These are phyloP conservation scores for Stephanodiscus triporus DNA, from an alignment of 108 stramenopile genomes.

Conservation along the genomic window DNA sequence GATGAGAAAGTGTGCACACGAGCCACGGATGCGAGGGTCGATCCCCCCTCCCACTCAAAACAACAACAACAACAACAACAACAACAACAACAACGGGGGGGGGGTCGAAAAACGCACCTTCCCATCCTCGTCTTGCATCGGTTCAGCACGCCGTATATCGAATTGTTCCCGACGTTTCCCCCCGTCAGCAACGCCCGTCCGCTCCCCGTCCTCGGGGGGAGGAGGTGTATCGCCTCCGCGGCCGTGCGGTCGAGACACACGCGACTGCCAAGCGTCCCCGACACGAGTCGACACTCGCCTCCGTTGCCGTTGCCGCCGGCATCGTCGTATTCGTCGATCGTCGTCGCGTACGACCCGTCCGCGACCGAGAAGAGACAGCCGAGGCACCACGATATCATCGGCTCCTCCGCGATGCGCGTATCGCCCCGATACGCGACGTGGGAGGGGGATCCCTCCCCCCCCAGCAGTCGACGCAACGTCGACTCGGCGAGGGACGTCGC, in stretches of 20 bases:
- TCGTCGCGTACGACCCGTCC: background rate
- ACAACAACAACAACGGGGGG: too few species aligned
- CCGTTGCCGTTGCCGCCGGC: background rate
- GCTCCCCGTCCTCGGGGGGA: slow-evolving; percentile 71
- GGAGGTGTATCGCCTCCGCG: slow-evolving; percentile 72
- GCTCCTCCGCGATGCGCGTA: slow-evolving; percentile 36
- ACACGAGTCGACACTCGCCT: slow-evolving; percentile 33
- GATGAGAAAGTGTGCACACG: too few species aligned
- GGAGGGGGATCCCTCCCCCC: slow-evolving; percentile 17
- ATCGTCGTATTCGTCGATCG: slow-evolving; percentile 13
- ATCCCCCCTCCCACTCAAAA: too few species aligned
- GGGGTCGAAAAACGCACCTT: background rate
- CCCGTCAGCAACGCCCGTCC: slow-evolving; percentile 56
- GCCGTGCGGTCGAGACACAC: slow-evolving; percentile 80
- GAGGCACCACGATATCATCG: slow-evolving; percentile 25
- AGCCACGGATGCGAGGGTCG: too few species aligned
- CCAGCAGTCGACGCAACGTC: slow-evolving; percentile 32
- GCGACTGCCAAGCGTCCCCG: slow-evolving; percentile 54
- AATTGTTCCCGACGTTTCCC: slow-evolving; percentile 64
- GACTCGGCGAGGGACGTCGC: slow-evolving; percentile 28
- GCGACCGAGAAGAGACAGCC: slow-evolving; percentile 29
- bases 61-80: too few species aligned
- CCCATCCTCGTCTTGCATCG: slow-evolving; percentile 80
- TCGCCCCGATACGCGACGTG: slow-evolving; percentile 49
- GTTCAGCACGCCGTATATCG: slow-evolving; percentile 69